These are phyloP conservation scores for Stentor coeruleus DNA, from an alignment of 73 alveolate species.

Conservation along the genomic window DNA sequence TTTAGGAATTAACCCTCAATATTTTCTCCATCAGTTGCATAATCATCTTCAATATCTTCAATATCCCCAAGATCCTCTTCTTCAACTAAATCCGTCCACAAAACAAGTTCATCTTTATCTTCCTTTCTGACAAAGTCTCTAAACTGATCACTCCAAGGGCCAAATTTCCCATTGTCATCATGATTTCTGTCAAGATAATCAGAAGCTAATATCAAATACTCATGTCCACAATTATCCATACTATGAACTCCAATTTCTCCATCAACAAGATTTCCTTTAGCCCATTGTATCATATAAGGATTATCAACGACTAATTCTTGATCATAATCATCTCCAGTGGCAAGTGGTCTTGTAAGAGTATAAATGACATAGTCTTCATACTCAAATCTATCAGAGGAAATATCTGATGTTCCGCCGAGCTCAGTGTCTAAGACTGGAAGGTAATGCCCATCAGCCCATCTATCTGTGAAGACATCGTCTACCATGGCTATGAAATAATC, in stretches of 20 bases:
- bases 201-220: neutral
- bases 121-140: too few relatives aligned
- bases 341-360: neutral
- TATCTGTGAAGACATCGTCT: neutral
- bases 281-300: neutral
- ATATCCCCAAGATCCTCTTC: too few relatives aligned
- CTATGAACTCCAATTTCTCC: neutral
- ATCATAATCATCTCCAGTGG: slow-evolving; percentile 12
- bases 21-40: too few relatives aligned
- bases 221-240: neutral
- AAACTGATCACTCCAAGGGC: too few relatives aligned
- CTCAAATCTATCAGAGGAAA: neutral
- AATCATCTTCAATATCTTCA: too few relatives aligned
- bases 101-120: too few relatives aligned
- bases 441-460: neutral
- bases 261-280: neutral
- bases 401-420: neutral
- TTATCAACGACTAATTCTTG: neutral
- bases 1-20: too few relatives aligned
- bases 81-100: too few relatives aligned
- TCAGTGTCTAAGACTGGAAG: neutral
- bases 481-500: neutral
- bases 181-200: neutral
- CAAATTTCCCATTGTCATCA: neutral
- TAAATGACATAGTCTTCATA: neutral